Evolutionary conservation across 75 land plant genomes (phyloP), one percentile per base, ranked within the genome.

Genomic region (Selaginella tamariscina): DNA sequence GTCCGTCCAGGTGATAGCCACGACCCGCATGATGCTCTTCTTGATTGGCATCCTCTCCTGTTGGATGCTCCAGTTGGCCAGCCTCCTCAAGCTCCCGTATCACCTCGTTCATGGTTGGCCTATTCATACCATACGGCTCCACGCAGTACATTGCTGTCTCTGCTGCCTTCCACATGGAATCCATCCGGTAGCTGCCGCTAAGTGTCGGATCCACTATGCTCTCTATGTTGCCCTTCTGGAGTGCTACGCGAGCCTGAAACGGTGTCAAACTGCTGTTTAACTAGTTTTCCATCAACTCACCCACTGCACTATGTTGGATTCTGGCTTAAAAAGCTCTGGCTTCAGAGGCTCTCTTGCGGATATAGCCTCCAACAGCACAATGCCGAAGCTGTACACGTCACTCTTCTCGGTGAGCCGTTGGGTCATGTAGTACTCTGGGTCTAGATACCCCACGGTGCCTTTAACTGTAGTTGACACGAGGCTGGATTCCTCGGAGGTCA

Each of bases 101-200:
- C 0, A 82, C 77, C 30, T 66, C 68, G 33, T 66, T 70, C 79
- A 81, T 80, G 1, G 79, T 2, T 8, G 83, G 85, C 28, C 85
- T 70, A 31, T 73, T 71, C 65, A 69, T 79, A 24, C 78, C 73
- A 29, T 73, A 72, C 18, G 75, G 77, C 22, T 80, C 69, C 55
- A 86, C 28, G 68, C 88, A 86, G 27, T 69, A 70, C 5, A 73
- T 28, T 44, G 68, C 71, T 32, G 82, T 29, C 31, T 67, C 68
- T 27, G 77, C 30, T 22, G 78, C 71, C 55, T 78, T 80, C 32
- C 66, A 71, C 83, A 86, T 78, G 54, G 81, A 80, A 71, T 82
- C 88, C 0, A 66, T 11, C 9, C 81, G 80, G 78, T 73, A 82
- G 27, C 32, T 74, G 24, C 63, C 70, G 21, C 74, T 59, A 65